Evolutionary conservation across 2,329 filamentous ascomycete genomes (phyloP), one percentile per base, ranked within the genome.

Genomic region (Scedosporium boydii): DNA sequence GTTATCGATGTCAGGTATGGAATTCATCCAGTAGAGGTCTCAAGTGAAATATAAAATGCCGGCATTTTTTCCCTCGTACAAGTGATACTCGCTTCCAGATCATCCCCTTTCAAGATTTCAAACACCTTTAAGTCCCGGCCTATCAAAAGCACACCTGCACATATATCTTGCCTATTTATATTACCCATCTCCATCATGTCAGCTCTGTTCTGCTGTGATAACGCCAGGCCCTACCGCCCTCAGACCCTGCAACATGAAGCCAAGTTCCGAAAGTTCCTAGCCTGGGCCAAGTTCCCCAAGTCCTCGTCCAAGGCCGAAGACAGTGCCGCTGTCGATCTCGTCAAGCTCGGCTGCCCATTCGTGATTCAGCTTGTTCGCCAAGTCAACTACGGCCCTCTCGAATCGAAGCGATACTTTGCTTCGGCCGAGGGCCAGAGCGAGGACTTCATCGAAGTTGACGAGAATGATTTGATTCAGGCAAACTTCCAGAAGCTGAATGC

Each of bases 401-500:
- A 80, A 61, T 72, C 69, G 58, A 79, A 73, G 64, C 66, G 76
- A 34, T 80, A 79, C 67, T 80, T 80, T 60, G 66, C 72, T 23
- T 66, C 65, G 5, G 62, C 57, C 4, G 41, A 46, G 21, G 63
- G 58, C 9, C 59, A 42, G 6, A 58, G 46, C 1, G 57, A 64
- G 7, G 63, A 59, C 0, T 78, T 75, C 59, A 59, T 70, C 16
- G 74, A 78, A 65, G 64, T 76, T 2, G 60, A 63, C 0, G 77
- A 78, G 63, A 60, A 71, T 1, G 70, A 73, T 60, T 65, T 80
- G 38, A 71, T 79, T 51, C 64, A 74, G 12, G 73, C 72, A 16
- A 79, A 78, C 62, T 79, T 76, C 56, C 62, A 77, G 69, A 80
- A 78, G 63, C 60, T 79, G 21, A 80, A 79, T 62, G 68, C 75